Percentiles rank a stretch among this genome's conserved stretches.
These are phyloP conservation scores for Coprinopsis sp. DNA, from an alignment of 768 basidiomycete genomes.

Conservation along the genomic window DNA sequence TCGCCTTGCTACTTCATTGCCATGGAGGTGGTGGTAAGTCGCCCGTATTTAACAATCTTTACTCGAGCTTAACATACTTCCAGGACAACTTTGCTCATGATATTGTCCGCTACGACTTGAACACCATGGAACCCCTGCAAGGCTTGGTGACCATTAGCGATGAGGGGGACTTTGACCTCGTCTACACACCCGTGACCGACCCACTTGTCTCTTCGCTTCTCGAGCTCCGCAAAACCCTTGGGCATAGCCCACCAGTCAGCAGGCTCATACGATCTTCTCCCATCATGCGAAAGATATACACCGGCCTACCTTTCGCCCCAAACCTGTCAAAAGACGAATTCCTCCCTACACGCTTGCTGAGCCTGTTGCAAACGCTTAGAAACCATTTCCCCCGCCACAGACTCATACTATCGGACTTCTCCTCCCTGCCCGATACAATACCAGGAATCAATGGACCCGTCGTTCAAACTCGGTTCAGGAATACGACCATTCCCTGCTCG, in stretches of 20 bases:
- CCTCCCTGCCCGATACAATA: slow-evolving; percentile 79
- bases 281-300: slow-evolving; percentile 58
- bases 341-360: slow-evolving; percentile 86
- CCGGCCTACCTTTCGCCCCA: slow-evolving; percentile 78
- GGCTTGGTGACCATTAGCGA: slow-evolving; percentile 75
- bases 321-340: slow-evolving; percentile 88
- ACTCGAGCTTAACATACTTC: slow-evolving; percentile 3
- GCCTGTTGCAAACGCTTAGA: slow-evolving; percentile 78
- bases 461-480: slow-evolving; percentile 88
- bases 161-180: slow-evolving; percentile 75
- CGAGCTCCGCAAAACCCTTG: slow-evolving; percentile 54
- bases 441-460: slow-evolving; percentile 79
- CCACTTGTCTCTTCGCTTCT: slow-evolving; percentile 80
- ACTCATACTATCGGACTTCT: slow-evolving; percentile 93
- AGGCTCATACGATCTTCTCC: slow-evolving; percentile 51
- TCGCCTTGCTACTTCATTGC: slow-evolving; percentile 92
- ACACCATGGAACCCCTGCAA: slow-evolving; percentile 78
- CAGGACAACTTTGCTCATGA: slow-evolving; percentile 98
- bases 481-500: slow-evolving; percentile 81
- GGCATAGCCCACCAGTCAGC: slow-evolving; percentile 54
- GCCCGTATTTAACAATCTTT: neutral
- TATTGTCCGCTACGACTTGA: slow-evolving; percentile 82
- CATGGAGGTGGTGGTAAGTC: slow-evolving; percentile 88
- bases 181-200: slow-evolving; percentile 83
- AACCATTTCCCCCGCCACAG: slow-evolving; percentile 86